Evolutionary conservation across 2,329 filamentous ascomycete species (phyloP).

Genomic region (Cercospora sesami): DNA sequence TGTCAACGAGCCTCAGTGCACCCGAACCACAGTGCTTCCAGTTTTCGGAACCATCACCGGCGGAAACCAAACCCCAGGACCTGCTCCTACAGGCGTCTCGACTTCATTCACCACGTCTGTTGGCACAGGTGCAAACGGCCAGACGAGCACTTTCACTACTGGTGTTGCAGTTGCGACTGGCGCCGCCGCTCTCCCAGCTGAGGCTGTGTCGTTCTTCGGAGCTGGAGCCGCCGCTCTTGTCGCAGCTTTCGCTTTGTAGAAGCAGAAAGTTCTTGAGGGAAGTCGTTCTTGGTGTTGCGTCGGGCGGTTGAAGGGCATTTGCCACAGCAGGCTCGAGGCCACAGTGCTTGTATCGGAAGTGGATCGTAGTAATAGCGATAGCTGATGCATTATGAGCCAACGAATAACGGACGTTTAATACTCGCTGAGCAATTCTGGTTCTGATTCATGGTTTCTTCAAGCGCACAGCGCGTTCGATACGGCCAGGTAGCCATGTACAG

Average conservation of each 20-base stretch:
- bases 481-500: not conserved
- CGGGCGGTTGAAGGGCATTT: not conserved
- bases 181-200: constrained; percentile 6
- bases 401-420: not conserved
- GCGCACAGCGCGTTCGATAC: not conserved
- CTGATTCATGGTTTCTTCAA: not conserved
- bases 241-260: constrained; percentile 8
- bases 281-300: not conserved
- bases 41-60: not conserved
- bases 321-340: not conserved
- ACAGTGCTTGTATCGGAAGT: not conserved
- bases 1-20: constrained; percentile 6
- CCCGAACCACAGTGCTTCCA: constrained; percentile 7
- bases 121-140: not conserved
- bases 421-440: not conserved
- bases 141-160: not conserved
- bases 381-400: not conserved
- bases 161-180: not conserved
- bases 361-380: not conserved
- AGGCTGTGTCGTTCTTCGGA: constrained; percentile 2
- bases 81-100: constrained; percentile 1
- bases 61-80: not conserved
- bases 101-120: constrained; percentile 3
- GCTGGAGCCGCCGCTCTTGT: constrained; percentile 13
- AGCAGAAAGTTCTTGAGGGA: not conserved